phyloP scores from a whole-genome alignment of 2,329 filamentous ascomycete species.

The Lasiodiplodia hormozganensis region DNA sequence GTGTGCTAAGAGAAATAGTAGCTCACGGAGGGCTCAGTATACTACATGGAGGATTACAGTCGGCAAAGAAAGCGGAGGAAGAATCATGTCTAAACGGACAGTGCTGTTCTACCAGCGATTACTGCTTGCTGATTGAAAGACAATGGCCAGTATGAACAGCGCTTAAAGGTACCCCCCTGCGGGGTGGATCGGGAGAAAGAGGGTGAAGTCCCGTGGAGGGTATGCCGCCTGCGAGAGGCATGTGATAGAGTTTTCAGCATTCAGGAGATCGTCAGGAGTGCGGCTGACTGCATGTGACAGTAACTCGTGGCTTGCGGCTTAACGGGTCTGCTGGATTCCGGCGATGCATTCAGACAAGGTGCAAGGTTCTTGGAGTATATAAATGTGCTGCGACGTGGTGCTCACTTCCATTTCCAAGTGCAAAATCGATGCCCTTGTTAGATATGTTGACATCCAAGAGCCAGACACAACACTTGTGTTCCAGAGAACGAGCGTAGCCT shows the following conservation, averaged over 20 bases:
- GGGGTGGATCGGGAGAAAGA: background rate
- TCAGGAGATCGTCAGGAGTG: background rate
- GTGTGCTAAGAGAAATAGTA: no score
- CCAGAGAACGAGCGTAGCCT: no score
- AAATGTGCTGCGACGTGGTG: background rate
- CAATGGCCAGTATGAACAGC: no score
- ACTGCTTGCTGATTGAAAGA: no score
- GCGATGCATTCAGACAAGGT: background rate
- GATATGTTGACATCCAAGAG: no score
- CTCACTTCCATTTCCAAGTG: background rate
- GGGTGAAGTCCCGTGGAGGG: background rate
- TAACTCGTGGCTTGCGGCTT: background rate
- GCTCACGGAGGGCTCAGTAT: no score
- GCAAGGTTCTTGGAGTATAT: background rate
- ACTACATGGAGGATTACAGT: no score
- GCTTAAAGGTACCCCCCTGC: no score
- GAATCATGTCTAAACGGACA: no score
- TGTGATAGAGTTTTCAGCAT: background rate
- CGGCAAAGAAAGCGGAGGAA: no score
- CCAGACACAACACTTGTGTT: accelerated
- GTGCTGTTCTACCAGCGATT: no score
- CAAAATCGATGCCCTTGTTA: background rate
- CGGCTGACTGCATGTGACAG: background rate
- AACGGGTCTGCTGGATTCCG: background rate
- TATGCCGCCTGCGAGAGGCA: background rate